Percentiles rank a stretch among this genome's conserved stretches.
These are phyloP conservation scores for Dendrobium catenatum DNA, from an alignment of 106 monocot species.

Conservation along the genomic window DNA sequence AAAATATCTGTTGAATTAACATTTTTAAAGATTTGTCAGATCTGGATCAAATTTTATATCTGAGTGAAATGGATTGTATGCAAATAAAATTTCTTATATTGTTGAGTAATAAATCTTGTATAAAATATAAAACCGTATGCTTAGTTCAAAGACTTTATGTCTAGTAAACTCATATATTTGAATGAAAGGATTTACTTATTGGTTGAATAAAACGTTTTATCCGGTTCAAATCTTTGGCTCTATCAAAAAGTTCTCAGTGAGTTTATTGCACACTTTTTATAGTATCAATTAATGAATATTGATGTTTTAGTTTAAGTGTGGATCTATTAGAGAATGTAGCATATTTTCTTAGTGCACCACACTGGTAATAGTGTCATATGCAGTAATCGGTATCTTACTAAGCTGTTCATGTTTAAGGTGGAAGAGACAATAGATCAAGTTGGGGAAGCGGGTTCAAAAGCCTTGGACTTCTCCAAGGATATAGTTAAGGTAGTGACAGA, in stretches of 20 bases:
- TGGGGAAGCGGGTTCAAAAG: constrained; percentile 39
- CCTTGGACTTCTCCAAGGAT: constrained; percentile 27
- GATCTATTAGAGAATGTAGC: neutral
- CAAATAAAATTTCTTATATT: too few relatives aligned
- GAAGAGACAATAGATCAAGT: constrained; percentile 63
- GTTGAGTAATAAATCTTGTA: too few relatives aligned
- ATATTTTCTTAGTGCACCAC: neutral
- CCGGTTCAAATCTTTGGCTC: too few relatives aligned
- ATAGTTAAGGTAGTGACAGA: constrained; percentile 45
- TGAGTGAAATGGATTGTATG: too few relatives aligned
- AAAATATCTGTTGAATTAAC: too few relatives aligned
- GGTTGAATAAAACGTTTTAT: too few relatives aligned
- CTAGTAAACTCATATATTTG: neutral
- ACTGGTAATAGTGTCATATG: neutral
- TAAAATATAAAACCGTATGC: too few relatives aligned
- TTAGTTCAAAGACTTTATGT: neutral
- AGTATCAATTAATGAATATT: neutral
- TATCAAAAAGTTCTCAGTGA: neutral
- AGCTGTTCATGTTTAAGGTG: constrained; percentile 24
- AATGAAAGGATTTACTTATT: neutral
- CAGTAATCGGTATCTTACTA: neutral
- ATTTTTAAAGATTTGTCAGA: too few relatives aligned
- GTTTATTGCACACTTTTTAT: neutral
- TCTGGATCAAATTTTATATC: too few relatives aligned
- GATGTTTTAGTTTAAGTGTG: neutral